Base-by-base conservation (phyloP, 108 stramenopile genomes). In the Seminavis robusta region DNA sequence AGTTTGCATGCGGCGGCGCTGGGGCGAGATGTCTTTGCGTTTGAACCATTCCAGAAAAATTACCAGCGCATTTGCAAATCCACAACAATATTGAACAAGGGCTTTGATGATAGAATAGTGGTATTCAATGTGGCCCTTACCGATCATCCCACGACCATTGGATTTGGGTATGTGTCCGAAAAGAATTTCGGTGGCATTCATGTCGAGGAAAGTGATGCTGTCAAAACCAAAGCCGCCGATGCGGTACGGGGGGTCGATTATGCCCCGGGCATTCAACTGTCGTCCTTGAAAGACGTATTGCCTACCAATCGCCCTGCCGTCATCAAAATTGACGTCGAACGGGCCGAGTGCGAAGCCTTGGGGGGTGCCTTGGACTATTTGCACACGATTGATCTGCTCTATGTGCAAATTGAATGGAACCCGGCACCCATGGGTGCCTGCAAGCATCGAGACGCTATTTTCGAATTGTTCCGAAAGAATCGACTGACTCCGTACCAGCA, bases 251-350 rank as follows among this genome's bases (percentile, higher is more conserved):
- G 42, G 20, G 9, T 21, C 6, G 42, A 43, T 15, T 43, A 43
- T 43, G 42, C 42, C 42, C 10, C 21, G 6, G 42, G 42, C 17
- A n/a, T 43, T 43, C 42, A 16, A 6, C 21, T 43, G 42, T 16
- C 17, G 17, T 5, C 4, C 5, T 15, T 43, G 9, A 5, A 6
- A 21, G 42, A 43, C 15, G 6, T 21, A 21, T 21, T 43, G 5
- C 42, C 42, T 5, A 4, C 42, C 15, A 5, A 43, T 15, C 46
- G 44, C 16, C 68, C 68, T 32, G 55, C 63, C 17, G 61, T 62
- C 2, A 27, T 69, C 26, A 63, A 69, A 31, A 16, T 69, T 24
- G 68, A 69, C 47, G 62, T 69, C 0, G 68, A 69, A 31, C 61
- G 68, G 4, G 46, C 47, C 42, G 62, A 69, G 25, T 39, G 40